These are phyloP conservation scores for Neurospora sp. DNA, from an alignment of 495 filamentous ascomycete genomes.

Conservation along the genomic window DNA sequence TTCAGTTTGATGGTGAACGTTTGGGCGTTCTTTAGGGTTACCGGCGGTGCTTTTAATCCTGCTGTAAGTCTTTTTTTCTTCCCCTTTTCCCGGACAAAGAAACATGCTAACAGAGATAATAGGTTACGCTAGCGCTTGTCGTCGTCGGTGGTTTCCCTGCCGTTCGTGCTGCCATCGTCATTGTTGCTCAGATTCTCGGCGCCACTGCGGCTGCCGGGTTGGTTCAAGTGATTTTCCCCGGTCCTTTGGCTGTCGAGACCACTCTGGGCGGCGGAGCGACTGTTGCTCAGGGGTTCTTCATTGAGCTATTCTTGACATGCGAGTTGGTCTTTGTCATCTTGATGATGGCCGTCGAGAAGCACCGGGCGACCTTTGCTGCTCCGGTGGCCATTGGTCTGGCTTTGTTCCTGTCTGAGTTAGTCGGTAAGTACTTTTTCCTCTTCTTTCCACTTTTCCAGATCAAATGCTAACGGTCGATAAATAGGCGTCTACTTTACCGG, in stretches of 20 bases:
- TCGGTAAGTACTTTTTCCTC: conserved; percentile 27
- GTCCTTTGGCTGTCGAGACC: conserved; percentile 49
- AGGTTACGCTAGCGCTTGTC: conserved; percentile 45
- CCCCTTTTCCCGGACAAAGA: conserved; percentile 16
- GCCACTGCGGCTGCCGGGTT: conserved; percentile 49
- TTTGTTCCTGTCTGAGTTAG: conserved; percentile 59
- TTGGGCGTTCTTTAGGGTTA: conserved; percentile 78
- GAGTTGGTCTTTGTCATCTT: conserved; percentile 71
- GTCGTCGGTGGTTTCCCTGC: conserved; percentile 45
- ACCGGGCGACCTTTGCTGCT: conserved; percentile 67
- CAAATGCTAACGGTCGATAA: background rate
- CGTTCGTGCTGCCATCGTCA: conserved; percentile 39
- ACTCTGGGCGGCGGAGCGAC: conserved; percentile 46
- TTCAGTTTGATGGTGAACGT: conserved; percentile 70
- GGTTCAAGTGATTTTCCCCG: conserved; percentile 53
- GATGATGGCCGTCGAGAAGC: conserved; percentile 77
- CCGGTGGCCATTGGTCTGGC: conserved; percentile 68
- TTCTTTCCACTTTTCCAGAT: background rate
- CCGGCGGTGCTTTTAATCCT: conserved; percentile 75
- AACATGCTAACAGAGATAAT: conserved; percentile 24
- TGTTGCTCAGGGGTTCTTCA: conserved; percentile 56
- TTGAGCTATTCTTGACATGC: conserved; percentile 73
- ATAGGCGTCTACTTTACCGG: conserved; percentile 51
- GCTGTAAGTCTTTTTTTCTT: conserved; percentile 28
- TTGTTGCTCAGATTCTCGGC: conserved; percentile 47